Base-by-base conservation (phyloP, 352 stramenopile species). In the Phytophthora capsici region DNA sequence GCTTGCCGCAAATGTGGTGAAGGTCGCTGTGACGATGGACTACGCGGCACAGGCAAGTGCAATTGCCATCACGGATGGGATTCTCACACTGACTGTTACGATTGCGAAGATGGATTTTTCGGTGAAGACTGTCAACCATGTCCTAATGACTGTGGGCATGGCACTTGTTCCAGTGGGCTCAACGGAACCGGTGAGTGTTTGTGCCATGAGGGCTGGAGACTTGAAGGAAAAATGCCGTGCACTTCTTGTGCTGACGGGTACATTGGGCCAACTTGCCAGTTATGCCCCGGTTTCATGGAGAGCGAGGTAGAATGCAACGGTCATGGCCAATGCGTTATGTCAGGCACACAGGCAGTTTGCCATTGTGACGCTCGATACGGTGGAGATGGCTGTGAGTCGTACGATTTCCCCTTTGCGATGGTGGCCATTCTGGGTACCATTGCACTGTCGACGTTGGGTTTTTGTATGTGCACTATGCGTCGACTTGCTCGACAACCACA, bases 381-480 rank as follows among this genome's bases (percentile, higher is more conserved):
- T 22, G 87, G 87, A 2, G 65, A 77, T 25, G 80, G 77, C 9
- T 95, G 87, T 46, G 87, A 95, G 58, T 80, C 87, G 43, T 95
- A 95, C 68, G 87, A 95, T 62, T 95, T 95, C 51, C 87, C 87
- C 34, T 82, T 94, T 40, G 71, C 86, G 17, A 94, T 94, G 85
- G 85, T 94, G 13, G 75, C 80, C 10, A 87, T 91, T 60, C 54
- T 95, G 16, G 85, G 87, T 1, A 90, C 72, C 8, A 91, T 95
- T 44, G 87, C 85, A 10, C 57, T 95, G 6, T 93, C 87, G 36
- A 93, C 87, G 20, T 69, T 94, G 16, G 86, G 87, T 16, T 89
- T 95, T 55, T 95, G 85, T 28, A 95, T 95, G 87, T 94, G 85
- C 58, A 90, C 86, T 8, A 95, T 95, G 87, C 82, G 85, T 4